Conservation (phyloP, 495 filamentous ascomycete genomes). For the Bryoglossum gracile region DNA sequence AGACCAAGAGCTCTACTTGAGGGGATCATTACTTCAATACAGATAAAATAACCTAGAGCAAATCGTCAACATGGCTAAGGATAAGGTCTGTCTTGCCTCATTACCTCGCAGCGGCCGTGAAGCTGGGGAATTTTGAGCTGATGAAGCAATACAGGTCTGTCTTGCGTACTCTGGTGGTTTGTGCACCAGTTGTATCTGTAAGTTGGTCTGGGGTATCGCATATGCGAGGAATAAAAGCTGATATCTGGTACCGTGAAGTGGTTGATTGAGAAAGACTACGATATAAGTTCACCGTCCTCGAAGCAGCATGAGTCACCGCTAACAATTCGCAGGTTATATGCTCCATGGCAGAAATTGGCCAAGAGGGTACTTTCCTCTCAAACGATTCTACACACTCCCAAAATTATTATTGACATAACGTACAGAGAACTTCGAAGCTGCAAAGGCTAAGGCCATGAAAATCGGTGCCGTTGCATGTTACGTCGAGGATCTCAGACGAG, state of each 20-base stretch:
- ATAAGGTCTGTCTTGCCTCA: constrained; percentile 28
- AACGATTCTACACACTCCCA: background rate
- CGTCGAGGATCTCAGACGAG: constrained; percentile 59
- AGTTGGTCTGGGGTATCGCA: background rate
- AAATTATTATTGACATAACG: constrained; percentile 1
- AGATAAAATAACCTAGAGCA: background rate
- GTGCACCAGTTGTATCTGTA: constrained; percentile 56
- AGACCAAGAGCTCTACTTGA: background rate
- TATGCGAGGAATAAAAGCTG: constrained; percentile 1
- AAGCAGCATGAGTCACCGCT: background rate
- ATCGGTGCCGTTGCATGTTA: constrained; percentile 60
- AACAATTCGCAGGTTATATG: constrained; percentile 24
- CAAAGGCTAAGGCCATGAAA: constrained; percentile 57
- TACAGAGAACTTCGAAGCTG: constrained; percentile 57
- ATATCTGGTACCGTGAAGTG: constrained; percentile 41
- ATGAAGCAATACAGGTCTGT: constrained; percentile 29
- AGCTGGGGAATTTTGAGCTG: constrained; percentile 6
- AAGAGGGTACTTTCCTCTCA: constrained; percentile 36
- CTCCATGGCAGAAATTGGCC: constrained; percentile 55
- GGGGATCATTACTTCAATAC: background rate
- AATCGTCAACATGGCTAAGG: constrained; percentile 30
- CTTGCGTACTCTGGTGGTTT: constrained; percentile 48
- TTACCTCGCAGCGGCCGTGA: constrained; percentile 12
- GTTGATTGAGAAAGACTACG: constrained; percentile 60
- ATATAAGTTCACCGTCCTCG: constrained; percentile 4